These are phyloP conservation scores for Avena atlantica DNA, from an alignment of 176 grass and related monocot species.

Conservation along the genomic window DNA sequence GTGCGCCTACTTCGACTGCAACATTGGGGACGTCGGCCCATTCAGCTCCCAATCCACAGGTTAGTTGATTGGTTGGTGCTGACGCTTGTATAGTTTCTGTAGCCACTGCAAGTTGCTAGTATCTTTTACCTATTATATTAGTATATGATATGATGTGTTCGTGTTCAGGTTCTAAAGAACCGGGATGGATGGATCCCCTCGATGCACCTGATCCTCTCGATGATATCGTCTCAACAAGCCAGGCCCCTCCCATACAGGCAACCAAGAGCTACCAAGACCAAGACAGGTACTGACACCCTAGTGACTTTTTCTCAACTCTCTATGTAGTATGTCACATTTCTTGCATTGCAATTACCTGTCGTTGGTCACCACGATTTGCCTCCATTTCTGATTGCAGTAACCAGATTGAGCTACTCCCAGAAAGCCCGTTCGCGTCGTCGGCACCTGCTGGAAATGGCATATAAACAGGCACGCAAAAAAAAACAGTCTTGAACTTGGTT, in stretches of 20 bases:
- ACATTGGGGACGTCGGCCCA: slow-evolving; percentile 44
- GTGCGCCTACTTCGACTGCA: slow-evolving; percentile 45
- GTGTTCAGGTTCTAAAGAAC: slow-evolving; percentile 44
- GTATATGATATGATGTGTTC: neutral
- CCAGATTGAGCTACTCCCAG: slow-evolving; percentile 73
- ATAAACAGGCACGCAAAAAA: slow-evolving; percentile 36
- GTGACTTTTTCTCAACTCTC: neutral
- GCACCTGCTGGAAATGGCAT: slow-evolving; percentile 36
- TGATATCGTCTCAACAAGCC: slow-evolving; percentile 40
- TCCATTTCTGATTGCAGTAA: slow-evolving; percentile 44
- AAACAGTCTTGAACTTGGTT: neutral
- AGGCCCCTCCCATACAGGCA: slow-evolving; percentile 33
- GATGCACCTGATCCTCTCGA: slow-evolving; percentile 19
- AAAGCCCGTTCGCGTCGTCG: slow-evolving; percentile 61
- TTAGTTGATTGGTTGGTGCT: neutral
- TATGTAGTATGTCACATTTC: neutral
- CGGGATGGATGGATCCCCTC: slow-evolving; percentile 27
- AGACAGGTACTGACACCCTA: slow-evolving; percentile 42
- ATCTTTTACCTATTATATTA: neutral
- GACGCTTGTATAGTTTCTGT: neutral
- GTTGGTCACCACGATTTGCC: neutral
- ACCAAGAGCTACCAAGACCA: slow-evolving; percentile 45
- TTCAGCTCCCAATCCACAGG: slow-evolving; percentile 27
- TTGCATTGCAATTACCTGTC: neutral
- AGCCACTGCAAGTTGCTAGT: neutral